A percentile compares a stretch with the other conserved stretches of the same genome.
Conservation (phyloP, 352 stramenopile species). For the Phytophthora podocarpi region DNA sequence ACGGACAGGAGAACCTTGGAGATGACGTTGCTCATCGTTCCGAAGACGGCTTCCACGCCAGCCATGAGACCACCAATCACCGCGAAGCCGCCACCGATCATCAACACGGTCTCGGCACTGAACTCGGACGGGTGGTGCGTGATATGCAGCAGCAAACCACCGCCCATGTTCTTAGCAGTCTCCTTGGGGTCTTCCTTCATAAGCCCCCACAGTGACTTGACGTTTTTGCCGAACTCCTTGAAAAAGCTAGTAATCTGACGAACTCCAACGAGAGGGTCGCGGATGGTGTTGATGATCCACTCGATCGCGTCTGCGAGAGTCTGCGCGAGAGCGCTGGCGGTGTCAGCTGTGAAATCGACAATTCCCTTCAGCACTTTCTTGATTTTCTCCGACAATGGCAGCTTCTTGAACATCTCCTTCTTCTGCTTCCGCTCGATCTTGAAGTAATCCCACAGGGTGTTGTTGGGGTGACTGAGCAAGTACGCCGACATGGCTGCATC, state of each 20-base stretch:
- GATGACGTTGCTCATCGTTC: too few relatives aligned
- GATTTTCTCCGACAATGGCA: conserved; percentile 1
- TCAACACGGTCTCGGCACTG: conserved; percentile 19
- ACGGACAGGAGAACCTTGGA: too few relatives aligned
- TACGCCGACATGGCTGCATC: conserved; percentile 27
- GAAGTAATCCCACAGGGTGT: conserved; percentile 31
- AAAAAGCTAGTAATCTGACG: conserved; percentile 15
- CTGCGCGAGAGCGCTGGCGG: conserved; percentile 4
- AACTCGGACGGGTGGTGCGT: conserved; percentile 20
- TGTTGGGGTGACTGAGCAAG: conserved; percentile 28
- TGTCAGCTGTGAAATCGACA: conserved; percentile 16
- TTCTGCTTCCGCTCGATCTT: conserved; percentile 23
- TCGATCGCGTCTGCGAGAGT: conserved; percentile 10
- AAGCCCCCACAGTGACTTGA: conserved; percentile 19
- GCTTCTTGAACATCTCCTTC: conserved; percentile 12
- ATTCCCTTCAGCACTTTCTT: conserved; percentile 4
- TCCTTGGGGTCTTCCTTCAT: conserved; percentile 24
- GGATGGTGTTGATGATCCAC: conserved; percentile 23
- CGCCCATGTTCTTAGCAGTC: conserved; percentile 13
- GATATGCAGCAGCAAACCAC: too few relatives aligned
- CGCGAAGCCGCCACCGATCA: conserved; percentile 11
- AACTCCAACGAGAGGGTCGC: conserved; percentile 11
- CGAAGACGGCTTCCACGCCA: too few relatives aligned
- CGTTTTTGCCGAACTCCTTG: conserved; percentile 16
- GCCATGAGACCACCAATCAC: conserved; percentile 22